These are phyloP conservation scores for Cutaneotrichosporon dermatis DNA, from an alignment of 1,284 basidiomycete genomes.

Conservation along the genomic window DNA sequence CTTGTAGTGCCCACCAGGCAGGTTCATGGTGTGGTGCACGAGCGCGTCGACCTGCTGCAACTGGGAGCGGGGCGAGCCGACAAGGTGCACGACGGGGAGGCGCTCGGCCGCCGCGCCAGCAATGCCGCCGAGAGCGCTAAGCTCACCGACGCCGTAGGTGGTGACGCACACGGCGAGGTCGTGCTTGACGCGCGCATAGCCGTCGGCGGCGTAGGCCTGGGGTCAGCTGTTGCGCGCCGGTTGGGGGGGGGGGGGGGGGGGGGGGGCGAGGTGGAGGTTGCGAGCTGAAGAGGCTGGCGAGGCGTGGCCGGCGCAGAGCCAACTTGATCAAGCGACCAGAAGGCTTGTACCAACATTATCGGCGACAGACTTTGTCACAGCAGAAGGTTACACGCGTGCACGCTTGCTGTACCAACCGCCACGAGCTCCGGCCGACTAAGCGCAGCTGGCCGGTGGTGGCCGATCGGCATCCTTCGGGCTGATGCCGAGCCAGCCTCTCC, in stretches of 20 bases:
- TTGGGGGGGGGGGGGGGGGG: too few species aligned
- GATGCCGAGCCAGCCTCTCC: background rate
- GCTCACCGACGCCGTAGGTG: constrained; percentile 87
- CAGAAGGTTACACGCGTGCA: too few species aligned
- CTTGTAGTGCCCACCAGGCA: constrained; percentile 10
- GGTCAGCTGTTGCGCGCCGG: constrained; percentile 1
- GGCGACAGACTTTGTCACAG: too few species aligned
- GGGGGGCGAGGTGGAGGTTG: too few species aligned
- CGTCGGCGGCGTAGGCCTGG: constrained; percentile 80
- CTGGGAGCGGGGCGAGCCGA: constrained; percentile 80
- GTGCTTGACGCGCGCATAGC: constrained; percentile 80
- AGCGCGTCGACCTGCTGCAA: constrained; percentile 66
- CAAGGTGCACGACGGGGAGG: constrained; percentile 86
- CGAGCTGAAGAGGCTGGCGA: too few species aligned
- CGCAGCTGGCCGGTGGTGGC: background rate
- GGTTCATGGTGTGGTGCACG: constrained; percentile 43
- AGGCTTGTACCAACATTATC: too few species aligned
- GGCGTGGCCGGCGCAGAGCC: too few species aligned
- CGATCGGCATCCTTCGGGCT: background rate
- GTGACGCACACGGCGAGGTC: constrained; percentile 65
- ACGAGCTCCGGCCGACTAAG: background rate
- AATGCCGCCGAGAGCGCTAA: constrained; percentile 65
- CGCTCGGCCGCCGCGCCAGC: constrained; percentile 64
- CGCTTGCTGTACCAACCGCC: too few species aligned
- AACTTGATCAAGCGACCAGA: too few species aligned